phyloP scores from a whole-genome alignment of 2,329 filamentous ascomycete species.

The Eutypella sp. region DNA sequence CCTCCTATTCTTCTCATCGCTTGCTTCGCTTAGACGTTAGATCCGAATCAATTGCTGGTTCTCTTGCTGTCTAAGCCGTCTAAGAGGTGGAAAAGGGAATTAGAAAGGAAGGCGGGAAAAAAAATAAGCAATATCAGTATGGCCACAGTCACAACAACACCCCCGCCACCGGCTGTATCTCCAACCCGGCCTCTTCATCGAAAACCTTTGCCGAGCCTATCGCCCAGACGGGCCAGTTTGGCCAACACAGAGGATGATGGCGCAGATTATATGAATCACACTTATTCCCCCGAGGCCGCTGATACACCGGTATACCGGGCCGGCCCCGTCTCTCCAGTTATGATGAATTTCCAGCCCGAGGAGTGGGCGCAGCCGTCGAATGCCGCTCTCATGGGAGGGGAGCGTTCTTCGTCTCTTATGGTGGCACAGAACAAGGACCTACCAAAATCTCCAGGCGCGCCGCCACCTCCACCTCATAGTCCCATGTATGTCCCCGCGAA shows the following conservation, averaged over 20 bases:
- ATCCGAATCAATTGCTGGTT: no score
- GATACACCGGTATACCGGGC: constrained; percentile 36
- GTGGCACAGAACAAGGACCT: constrained; percentile 22
- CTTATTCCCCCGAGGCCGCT: constrained; percentile 30
- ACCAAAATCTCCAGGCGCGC: constrained; percentile 29
- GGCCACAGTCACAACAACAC: constrained; percentile 24
- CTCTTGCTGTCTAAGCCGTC: no score
- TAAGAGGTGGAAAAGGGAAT: no score
- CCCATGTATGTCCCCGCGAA: constrained; percentile 14
- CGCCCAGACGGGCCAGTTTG: constrained; percentile 30
- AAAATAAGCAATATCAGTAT: constrained; percentile 9
- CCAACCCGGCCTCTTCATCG: constrained; percentile 23
- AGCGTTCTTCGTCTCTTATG: constrained; percentile 7
- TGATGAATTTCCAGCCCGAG: constrained; percentile 48
- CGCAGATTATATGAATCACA: constrained; percentile 15
- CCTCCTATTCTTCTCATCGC: neutral
- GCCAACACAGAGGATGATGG: constrained; percentile 21
- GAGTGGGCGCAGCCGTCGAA: constrained; percentile 50
- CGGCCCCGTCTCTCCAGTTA: constrained; percentile 51
- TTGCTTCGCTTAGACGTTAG: neutral
- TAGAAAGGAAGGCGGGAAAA: no score
- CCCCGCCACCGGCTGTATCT: constrained; percentile 22
- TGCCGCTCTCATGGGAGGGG: constrained; percentile 43
- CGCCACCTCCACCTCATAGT: constrained; percentile 35
- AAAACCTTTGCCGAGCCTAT: constrained; percentile 24